phyloP scores from a whole-genome alignment of 1,284 basidiomycete genomes.

The Ganoderma sinense region DNA sequence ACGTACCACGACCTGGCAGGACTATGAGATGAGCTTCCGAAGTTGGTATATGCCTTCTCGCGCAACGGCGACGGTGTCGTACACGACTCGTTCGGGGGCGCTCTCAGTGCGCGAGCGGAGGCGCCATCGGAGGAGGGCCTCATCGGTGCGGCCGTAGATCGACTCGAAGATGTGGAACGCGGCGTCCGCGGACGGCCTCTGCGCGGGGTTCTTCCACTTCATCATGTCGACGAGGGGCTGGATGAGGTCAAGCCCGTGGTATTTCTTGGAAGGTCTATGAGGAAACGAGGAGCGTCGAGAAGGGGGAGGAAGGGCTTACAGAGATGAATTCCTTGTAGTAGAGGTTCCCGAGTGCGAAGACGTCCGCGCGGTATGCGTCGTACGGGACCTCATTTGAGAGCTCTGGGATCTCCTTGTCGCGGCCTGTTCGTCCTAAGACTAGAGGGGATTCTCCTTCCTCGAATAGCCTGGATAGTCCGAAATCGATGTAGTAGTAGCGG shows the following conservation, averaged over 20 bases:
- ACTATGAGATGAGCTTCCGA: not conserved
- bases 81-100: not conserved
- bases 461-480: conserved; percentile 33
- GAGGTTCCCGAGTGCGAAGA: conserved; percentile 37
- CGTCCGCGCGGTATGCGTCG: conserved; percentile 40
- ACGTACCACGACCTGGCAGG: not conserved
- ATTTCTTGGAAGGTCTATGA: conserved; percentile 13
- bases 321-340: conserved; percentile 24
- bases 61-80: not conserved
- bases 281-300: too few species aligned
- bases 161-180: not conserved
- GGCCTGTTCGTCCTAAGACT: conserved; percentile 27
- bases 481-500: conserved; percentile 40
- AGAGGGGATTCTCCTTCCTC: conserved; percentile 10
- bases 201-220: conserved; percentile 9
- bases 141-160: not conserved
- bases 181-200: conserved; percentile 10
- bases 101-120: not conserved
- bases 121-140: not conserved
- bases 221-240: conserved; percentile 18
- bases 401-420: conserved; percentile 39
- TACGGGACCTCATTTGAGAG: conserved; percentile 36
- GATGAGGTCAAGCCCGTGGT: conserved; percentile 16
- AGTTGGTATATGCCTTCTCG: conserved; percentile 1
- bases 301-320: conserved; percentile 5